Evolutionary conservation across 192 early-diverging fungal genomes (phyloP).

Genomic region (Backusella tarrabulga): DNA sequence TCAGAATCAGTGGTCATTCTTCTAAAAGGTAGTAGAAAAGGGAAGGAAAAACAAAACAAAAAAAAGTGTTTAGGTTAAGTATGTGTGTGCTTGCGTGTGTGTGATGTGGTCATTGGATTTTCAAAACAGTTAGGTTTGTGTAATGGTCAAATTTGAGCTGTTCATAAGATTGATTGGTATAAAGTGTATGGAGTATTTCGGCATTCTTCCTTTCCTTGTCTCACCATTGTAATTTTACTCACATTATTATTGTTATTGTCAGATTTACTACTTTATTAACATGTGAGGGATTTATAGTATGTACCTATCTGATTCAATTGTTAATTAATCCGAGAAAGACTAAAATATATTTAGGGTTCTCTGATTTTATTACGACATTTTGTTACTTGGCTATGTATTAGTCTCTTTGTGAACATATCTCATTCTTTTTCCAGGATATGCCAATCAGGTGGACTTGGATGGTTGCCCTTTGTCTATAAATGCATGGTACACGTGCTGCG

Average conservation of each 20-base stretch:
- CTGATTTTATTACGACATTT: neutral
- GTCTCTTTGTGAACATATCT: neutral
- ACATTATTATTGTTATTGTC: neutral
- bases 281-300: neutral
- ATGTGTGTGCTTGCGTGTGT: neutral
- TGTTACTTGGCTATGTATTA: neutral
- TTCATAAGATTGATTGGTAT: neutral
- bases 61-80: neutral
- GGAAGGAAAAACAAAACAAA: neutral
- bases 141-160: neutral
- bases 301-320: neutral
- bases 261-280: neutral
- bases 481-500: neutral
- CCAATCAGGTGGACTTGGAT: neutral
- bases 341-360: neutral
- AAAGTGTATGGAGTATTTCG: neutral
- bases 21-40: neutral
- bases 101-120: conserved; percentile 2
- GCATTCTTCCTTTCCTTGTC: neutral
- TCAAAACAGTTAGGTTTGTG: neutral
- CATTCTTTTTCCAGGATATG: neutral
- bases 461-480: neutral
- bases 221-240: neutral
- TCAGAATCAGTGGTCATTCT: neutral
- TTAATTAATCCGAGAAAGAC: neutral